Evolutionary conservation across 169 alveolate genomes (phyloP).

Genomic region (Plasmodium knowlesi): DNA sequence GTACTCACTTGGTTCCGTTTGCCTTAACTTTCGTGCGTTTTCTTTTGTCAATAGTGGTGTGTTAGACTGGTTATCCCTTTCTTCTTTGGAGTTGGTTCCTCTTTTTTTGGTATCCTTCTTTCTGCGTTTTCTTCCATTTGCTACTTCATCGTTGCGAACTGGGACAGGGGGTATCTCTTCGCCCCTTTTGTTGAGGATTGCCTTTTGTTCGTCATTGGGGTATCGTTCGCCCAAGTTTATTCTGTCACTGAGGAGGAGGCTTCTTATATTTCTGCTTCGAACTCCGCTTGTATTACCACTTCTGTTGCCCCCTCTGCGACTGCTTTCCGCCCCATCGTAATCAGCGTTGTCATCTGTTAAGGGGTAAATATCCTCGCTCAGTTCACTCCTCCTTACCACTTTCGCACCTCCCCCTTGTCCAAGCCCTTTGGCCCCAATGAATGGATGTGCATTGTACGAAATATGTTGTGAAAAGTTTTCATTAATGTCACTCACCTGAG

Average conservation of each 20-base stretch:
- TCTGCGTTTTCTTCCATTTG: neutral
- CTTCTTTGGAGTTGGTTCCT: neutral
- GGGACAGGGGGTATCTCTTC: neutral
- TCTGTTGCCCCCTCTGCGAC: neutral
- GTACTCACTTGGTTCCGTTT: neutral
- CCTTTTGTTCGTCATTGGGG: neutral
- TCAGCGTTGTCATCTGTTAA: constrained; percentile 50
- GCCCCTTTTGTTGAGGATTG: neutral
- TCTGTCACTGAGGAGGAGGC: neutral
- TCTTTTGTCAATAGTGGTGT: neutral
- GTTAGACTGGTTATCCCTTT: neutral
- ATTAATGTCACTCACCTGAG: neutral
- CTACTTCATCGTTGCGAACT: neutral
- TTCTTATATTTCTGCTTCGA: neutral
- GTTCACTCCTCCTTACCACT: neutral
- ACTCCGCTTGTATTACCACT: neutral
- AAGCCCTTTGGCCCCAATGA: neutral
- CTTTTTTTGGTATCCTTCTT: neutral
- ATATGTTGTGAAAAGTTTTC: neutral
- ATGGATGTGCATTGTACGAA: neutral
- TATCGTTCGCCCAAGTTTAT: neutral
- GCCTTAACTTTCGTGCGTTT: neutral
- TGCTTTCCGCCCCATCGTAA: neutral
- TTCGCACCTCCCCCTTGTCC: neutral
- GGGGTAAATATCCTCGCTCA: neutral